Evolutionary conservation across 306 rosid genomes (phyloP), one percentile per base, ranked within the genome.

Genomic region (Rosa lucieae): DNA sequence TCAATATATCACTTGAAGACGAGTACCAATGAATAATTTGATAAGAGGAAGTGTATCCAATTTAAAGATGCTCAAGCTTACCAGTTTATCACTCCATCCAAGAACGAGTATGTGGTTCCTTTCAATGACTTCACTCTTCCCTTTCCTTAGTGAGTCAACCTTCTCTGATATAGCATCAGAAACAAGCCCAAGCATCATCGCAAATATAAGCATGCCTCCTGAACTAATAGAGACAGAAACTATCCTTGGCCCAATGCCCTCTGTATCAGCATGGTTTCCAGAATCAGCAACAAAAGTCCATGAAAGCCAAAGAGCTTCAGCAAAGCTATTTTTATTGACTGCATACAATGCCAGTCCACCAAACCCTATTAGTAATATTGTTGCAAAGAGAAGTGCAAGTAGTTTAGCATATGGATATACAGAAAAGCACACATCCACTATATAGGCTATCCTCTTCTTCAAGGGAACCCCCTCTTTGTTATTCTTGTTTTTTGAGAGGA

Each of bases 71-170:
- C 46, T 51, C n/a, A 37, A 79, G 73, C 63, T 75, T 90, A 94
- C 99, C 97, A 94, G 80, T 89, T 94, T 94, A 84, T 94, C 99
- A 85, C 99, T 86, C 99, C 99, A 94, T 44, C 99, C 99, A 80
- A 94, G 99, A 84, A 94, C 88, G 86, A 94, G 99, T 78, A 94
- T 86, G 86, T 94, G 99, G 80, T 94, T 89, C 80, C 85, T 91
- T 86, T 94, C 99, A 77, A 94, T 94, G 79, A 94, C 99, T 86
- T 94, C 99, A 81, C 99, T 87, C 89, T 92, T 94, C 82, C 99
- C 99, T 86, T 94, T 94, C 75, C 97, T 85, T 81, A 94, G 90
- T 20, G 99, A 94, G 88, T 94, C 99, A 56, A 94, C 97, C 89
- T 92, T 92, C 91, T 92, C 99, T 4, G 99, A 88, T 86, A 94